phyloP scores from a whole-genome alignment of 768 basidiomycete genomes.

The Calocybe gangraenosa region DNA sequence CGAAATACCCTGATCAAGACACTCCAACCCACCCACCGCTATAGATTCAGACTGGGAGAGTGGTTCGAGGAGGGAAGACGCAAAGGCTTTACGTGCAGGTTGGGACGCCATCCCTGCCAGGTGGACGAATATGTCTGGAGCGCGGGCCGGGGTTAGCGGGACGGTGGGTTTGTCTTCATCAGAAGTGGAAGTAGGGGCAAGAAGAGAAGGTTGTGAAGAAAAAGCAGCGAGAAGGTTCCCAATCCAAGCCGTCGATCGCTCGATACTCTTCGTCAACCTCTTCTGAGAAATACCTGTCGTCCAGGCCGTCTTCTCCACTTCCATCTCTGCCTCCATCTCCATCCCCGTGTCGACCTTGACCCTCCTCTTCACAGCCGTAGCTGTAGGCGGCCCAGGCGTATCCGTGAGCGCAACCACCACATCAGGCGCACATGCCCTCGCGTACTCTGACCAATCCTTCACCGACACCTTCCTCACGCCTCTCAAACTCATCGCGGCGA shows the following conservation, averaged over 20 bases:
- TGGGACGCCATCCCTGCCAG: conserved; percentile 59
- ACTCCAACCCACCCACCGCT: conserved; percentile 43
- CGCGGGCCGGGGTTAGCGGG: too few relatives aligned
- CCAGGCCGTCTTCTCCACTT: too few relatives aligned
- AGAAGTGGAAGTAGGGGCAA: conserved; percentile 1
- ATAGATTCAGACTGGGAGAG: conserved; percentile 52
- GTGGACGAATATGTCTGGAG: conserved; percentile 57
- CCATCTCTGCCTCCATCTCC: too few relatives aligned
- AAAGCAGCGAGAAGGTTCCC: conserved; percentile 41
- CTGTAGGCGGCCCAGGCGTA: conserved; percentile 57
- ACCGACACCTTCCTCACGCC: conserved; percentile 70
- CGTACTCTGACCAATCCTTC: conserved; percentile 52
- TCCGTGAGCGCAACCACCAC: conserved; percentile 70
- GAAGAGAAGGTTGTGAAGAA: not conserved
- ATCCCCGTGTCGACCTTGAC: too few relatives aligned
- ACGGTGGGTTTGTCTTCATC: not conserved
- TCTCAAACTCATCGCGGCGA: conserved; percentile 56
- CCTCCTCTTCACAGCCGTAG: too few relatives aligned
- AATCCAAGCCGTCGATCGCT: conserved; percentile 66
- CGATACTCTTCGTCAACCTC: conserved; percentile 69
- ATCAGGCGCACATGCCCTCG: conserved; percentile 56
- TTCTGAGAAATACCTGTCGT: conserved; percentile 80
- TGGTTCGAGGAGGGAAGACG: conserved; percentile 50
- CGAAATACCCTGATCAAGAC: conserved; percentile 61
- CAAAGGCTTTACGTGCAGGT: conserved; percentile 61